Base-by-base conservation (phyloP, 495 filamentous ascomycete genomes). In the Neurospora sp. region DNA sequence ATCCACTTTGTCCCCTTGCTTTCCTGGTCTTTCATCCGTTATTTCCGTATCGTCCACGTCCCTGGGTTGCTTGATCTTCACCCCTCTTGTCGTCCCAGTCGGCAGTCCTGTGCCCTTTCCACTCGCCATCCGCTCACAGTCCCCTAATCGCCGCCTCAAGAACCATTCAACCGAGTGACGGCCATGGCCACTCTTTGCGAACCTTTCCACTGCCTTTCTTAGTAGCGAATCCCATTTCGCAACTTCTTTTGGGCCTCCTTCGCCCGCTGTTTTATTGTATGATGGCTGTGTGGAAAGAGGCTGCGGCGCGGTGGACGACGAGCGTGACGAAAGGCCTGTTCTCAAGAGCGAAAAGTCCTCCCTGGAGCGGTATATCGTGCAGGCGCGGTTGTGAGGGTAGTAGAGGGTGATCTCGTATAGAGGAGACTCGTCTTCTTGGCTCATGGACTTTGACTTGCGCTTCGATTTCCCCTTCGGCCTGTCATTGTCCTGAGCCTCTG, bases 331-430 rank as follows among this genome's bases (percentile, higher is more conserved):
- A 27, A 65, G 27, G 22, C 18, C 40, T 14, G 27, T 27, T 20
- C 35, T 42, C 53, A 82, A 72, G 4, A 8, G 3, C 16, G n/a
- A 40, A 59, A 82, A 78, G 70, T 82, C 79, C 44, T 76, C 74
- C 39, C 69, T 69, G 37, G 75, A 69, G 44, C 79, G 79, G 73
- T 73, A 73, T 70, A 82, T 72, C 39, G 73, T 75, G 76, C 80
- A 82, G 38, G 80, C 78, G 10, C 80, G 78, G 78, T 82, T 81
- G 41, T 73, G 74, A 22, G 61, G 8, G 69, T 80, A 82, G 73
- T 74, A 75, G 3, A 82, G 78, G 16, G 71, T 75, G 22, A 82
- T 69, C 27, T 75, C 72, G 75, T 74, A 79, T 18, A 75, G 53
- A 12, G 65, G 71, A 5, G 9, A 39, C 39, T 73, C 40, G 42